Conservation (phyloP, 2,329 filamentous ascomycete species). For the Aspergillus bombycis region DNA sequence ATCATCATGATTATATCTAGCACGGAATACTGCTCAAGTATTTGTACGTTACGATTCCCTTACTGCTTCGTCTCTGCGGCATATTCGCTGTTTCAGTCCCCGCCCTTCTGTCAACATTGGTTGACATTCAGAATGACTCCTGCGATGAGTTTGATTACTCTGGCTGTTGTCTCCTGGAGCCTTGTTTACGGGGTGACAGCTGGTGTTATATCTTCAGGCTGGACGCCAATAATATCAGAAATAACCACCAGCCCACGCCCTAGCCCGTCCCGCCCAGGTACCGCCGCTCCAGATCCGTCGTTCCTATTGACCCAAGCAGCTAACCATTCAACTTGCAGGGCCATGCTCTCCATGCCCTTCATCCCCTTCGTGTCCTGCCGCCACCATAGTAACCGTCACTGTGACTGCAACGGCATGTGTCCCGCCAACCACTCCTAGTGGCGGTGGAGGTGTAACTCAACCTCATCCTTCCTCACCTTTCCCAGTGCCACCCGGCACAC, state of each 20-base stretch:
- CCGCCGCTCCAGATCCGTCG: neutral
- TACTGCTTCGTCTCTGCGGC: neutral
- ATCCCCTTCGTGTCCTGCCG: neutral
- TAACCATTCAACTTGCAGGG: neutral
- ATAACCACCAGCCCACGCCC: neutral
- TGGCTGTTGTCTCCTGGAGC: neutral
- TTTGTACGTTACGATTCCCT: neutral
- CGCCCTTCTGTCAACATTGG: neutral
- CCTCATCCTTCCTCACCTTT: neutral
- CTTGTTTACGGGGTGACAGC: neutral
- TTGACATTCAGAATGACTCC: neutral
- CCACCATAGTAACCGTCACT: neutral
- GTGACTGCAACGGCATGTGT: neutral
- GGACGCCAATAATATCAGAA: neutral
- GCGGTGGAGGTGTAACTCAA: neutral
- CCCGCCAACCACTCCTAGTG: neutral
- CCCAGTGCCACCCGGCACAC: neutral
- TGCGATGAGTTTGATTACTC: neutral
- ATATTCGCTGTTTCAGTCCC: neutral
- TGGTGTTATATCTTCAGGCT: neutral
- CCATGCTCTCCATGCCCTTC: neutral
- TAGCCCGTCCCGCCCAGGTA: neutral
- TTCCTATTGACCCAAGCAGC: neutral
- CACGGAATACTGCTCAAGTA: neutral
- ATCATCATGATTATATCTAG: constrained; percentile 2